Conservation (phyloP, 805 yeast species). For the Starmerella apis region DNA sequence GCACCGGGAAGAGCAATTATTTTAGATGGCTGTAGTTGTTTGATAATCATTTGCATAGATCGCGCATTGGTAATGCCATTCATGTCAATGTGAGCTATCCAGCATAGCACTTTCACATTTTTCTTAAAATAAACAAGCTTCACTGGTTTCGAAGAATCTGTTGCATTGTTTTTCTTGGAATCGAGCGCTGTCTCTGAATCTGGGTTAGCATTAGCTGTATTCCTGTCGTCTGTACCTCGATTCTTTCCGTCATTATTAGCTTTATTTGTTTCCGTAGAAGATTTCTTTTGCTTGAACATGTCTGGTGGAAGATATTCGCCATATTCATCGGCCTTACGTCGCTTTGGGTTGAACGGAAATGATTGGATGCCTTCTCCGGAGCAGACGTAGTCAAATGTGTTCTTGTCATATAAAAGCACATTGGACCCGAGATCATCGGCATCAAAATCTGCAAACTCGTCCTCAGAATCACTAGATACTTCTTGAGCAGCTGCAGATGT, state of each 20-base stretch:
- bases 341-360: conserved; percentile 63
- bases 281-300: conserved; percentile 4
- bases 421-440: conserved; percentile 24
- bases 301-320: conserved; percentile 61
- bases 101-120: conserved; percentile 51
- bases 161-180: not conserved
- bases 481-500: conserved; percentile 30
- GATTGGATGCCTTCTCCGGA: conserved; percentile 33
- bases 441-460: conserved; percentile 30
- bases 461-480: conserved; percentile 29
- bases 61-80: conserved; percentile 77
- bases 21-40: conserved; percentile 67
- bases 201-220: not conserved
- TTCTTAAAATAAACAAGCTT: conserved; percentile 33
- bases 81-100: conserved; percentile 64
- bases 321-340: conserved; percentile 69
- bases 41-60: conserved; percentile 66
- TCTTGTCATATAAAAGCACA: conserved; percentile 27
- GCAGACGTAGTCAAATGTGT: conserved; percentile 37
- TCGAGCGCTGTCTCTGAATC: not conserved
- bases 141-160: conserved; percentile 35
- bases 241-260: not conserved
- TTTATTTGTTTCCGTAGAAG: not conserved
- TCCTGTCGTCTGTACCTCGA: not conserved
- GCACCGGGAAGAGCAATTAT: conserved; percentile 48